Percentiles rank a stretch among this genome's conserved stretches.
Evolutionary conservation across 2,329 filamentous ascomycete species (phyloP).

Genomic region (Aspergillus neoniger): DNA sequence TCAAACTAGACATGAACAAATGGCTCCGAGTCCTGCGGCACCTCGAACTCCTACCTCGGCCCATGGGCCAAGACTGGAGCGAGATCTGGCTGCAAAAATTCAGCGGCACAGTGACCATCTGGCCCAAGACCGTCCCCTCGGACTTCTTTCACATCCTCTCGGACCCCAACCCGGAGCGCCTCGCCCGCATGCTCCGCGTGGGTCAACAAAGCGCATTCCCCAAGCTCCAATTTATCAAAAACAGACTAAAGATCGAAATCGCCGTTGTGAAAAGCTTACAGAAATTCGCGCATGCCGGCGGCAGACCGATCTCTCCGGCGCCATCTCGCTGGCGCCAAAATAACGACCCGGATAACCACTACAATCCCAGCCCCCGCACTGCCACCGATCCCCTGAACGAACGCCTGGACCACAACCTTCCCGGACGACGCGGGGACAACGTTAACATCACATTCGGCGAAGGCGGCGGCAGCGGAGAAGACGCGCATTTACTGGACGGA

Average conservation of each 20-base stretch:
- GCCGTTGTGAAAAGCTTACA: constrained; percentile 59
- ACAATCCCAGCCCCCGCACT: constrained; percentile 10
- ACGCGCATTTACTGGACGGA: constrained; percentile 10
- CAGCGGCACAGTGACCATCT: constrained; percentile 91
- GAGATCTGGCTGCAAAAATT: constrained; percentile 96
- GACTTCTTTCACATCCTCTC: constrained; percentile 86
- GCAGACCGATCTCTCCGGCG: constrained; percentile 29
- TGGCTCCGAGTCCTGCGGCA: constrained; percentile 95
- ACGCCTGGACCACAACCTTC: constrained; percentile 32
- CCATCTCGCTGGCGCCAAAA: constrained; percentile 30
- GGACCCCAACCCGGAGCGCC: constrained; percentile 72
- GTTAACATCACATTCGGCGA: constrained; percentile 16
- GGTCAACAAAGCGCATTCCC: constrained; percentile 89
- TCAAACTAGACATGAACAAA: constrained; percentile 95
- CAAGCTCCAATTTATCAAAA: constrained; percentile 86
- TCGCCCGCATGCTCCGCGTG: constrained; percentile 86
- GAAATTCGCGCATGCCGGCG: constrained; percentile 31
- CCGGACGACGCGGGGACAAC: constrained; percentile 25
- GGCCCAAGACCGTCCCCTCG: constrained; percentile 76
- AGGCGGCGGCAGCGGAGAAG: not conserved
- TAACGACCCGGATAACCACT: constrained; percentile 8
- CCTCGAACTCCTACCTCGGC: constrained; percentile 85
- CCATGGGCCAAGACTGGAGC: constrained; percentile 92
- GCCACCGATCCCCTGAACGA: constrained; percentile 22
- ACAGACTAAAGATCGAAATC: constrained; percentile 81